Evolutionary conservation across 2,329 filamentous ascomycete species (phyloP), one percentile per base, ranked within the genome.

Genomic region (Lasiodiplodia citricola): DNA sequence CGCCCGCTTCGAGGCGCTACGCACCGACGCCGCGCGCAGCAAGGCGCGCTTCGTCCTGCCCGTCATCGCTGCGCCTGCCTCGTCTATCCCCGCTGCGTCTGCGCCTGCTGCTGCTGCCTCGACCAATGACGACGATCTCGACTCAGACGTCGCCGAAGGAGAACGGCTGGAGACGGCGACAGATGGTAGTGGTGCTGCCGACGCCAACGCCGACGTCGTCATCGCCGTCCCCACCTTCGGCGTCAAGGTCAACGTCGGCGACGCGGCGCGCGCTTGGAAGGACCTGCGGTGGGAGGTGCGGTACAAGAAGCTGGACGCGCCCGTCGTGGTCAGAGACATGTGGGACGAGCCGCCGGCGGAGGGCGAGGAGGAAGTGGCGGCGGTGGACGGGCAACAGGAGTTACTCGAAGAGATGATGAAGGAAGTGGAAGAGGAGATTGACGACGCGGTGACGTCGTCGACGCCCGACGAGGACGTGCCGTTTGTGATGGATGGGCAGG

Each of bases 181-280:
- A 6, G 18, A 18, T 3, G 18, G 2, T 1, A 2, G 8, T 7
- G 1, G 8, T 8, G 16, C 16, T 5, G 18, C 3, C 18, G 18
- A 7, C 14, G 47, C 47, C 23, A 54, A 68, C 6, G 38, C 47
- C 4, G 68, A 68, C n/a, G 62, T 62, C 6, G 67, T 79, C 10
- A 51, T 77, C 7, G 77, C 76, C 2, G 56, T 80, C 54, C 78
- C 78, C 3, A 74, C 75, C 3, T 50, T 79, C 10, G 74, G 74
- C 4, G 73, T 74, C 70, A 69, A 69, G 47, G 54, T 72, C 50
- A 54, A 44, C 11, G 69, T 64, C 21, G 60, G 66, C 28, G 52
- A 41, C 2, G 56, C 60, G 2, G 57, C 37, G n/a, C 66, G 63
- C 4, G 51, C 21, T 23, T 74, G 68, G 69, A 56, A 68, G 50